Conservation (phyloP, 2,329 filamentous ascomycete genomes). For the Penicillium sclerotigenum region DNA sequence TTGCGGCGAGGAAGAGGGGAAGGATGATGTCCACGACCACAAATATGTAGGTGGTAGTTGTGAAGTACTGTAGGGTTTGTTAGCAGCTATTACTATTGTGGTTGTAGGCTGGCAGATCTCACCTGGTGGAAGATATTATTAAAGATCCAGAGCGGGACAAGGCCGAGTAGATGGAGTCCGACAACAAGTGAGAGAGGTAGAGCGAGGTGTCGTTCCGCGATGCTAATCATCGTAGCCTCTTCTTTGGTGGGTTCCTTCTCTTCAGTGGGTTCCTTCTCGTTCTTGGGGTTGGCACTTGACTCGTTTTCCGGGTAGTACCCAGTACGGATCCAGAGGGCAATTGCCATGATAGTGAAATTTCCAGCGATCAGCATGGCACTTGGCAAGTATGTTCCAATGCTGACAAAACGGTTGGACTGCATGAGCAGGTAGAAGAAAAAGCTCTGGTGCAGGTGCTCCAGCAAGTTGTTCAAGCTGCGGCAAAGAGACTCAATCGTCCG, state of each 20-base stretch:
- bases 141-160: constrained; percentile 81
- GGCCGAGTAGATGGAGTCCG: constrained; percentile 69
- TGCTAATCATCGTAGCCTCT: constrained; percentile 10
- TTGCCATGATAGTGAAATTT: constrained; percentile 93
- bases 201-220: constrained; percentile 41
- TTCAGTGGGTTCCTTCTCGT: constrained; percentile 27
- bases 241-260: constrained; percentile 10
- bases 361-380: constrained; percentile 95
- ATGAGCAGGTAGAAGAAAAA: constrained; percentile 99
- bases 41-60: constrained; percentile 59
- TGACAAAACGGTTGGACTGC: constrained; percentile 88
- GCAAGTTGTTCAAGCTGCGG: constrained; percentile 88
- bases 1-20: constrained; percentile 55
- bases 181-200: constrained; percentile 67
- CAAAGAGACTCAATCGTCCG: constrained; percentile 86
- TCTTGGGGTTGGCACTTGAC: constrained; percentile 28
- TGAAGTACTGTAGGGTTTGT: constrained; percentile 52
- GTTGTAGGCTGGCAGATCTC: constrained; percentile 34
- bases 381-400: constrained; percentile 94
- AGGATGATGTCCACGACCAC: constrained; percentile 54
- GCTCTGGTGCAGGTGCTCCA: constrained; percentile 96
- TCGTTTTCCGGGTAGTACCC: constrained; percentile 51
- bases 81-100: not conserved
- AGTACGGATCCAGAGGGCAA: constrained; percentile 88
- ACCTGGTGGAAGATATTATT: constrained; percentile 69